Evolutionary conservation across 1,139 yeast genomes (phyloP).

Genomic region (Zygosaccharomyces pseudobailii): DNA sequence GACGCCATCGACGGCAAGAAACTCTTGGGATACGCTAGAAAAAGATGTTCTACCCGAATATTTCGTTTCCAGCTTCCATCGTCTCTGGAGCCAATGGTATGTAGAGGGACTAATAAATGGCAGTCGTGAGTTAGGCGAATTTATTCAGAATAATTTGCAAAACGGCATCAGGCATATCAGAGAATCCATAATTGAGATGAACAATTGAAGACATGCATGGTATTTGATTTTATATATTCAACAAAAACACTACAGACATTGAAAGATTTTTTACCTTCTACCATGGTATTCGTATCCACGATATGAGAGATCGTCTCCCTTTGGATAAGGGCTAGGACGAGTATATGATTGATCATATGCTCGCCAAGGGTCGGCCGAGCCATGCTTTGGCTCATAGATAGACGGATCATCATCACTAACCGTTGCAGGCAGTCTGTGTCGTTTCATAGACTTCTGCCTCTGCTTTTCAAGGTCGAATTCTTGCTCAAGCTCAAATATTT

Average conservation of each 20-base stretch:
- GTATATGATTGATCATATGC: slow-evolving; percentile 7
- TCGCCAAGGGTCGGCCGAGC: slow-evolving; percentile 9
- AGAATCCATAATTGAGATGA: slow-evolving; percentile 9
- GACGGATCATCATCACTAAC: slow-evolving; percentile 9
- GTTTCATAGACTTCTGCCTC: slow-evolving; percentile 13
- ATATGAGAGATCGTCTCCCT: slow-evolving; percentile 9
- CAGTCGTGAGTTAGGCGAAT: slow-evolving; percentile 4
- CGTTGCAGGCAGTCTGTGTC: slow-evolving; percentile 4
- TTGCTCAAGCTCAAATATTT: slow-evolving; percentile 29
- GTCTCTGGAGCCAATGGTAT: slow-evolving; percentile 13
- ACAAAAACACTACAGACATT: not conserved
- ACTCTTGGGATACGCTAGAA: slow-evolving; percentile 15
- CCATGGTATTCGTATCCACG: slow-evolving; percentile 10
- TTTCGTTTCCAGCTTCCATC: slow-evolving; percentile 14
- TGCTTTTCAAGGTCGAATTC: slow-evolving; percentile 34
- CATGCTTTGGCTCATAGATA: slow-evolving; percentile 6
- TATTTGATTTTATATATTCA: not conserved
- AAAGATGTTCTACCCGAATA: slow-evolving; percentile 20
- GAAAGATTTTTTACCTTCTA: not conserved
- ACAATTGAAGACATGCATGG: not conserved
- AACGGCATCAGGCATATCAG: slow-evolving; percentile 12
- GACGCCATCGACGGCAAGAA: slow-evolving; percentile 24
- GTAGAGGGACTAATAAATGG: slow-evolving; percentile 15
- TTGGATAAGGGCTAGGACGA: slow-evolving; percentile 13
- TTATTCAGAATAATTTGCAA: slow-evolving; percentile 13